Evolutionary conservation across 805 yeast genomes (phyloP).

Genomic region (Teunomyces funiuensis): DNA sequence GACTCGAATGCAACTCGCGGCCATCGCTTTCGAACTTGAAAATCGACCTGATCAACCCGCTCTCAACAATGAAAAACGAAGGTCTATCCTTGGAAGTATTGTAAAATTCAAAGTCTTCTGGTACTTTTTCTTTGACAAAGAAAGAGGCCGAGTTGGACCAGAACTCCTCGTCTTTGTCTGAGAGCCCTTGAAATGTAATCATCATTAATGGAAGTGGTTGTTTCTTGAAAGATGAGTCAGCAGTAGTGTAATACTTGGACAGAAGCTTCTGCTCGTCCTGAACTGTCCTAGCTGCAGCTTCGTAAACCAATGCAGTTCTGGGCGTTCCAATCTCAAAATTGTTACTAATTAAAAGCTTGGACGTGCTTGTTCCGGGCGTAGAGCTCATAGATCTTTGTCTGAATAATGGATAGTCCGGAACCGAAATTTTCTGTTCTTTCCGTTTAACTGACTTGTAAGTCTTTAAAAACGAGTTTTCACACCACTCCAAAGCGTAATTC

Average conservation of each 20-base stretch:
- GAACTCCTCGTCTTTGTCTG: slow-evolving; percentile 47
- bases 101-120: slow-evolving; percentile 46
- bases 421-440: slow-evolving; percentile 11
- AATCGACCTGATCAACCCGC: slow-evolving; percentile 40
- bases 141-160: slow-evolving; percentile 66
- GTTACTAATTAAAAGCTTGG: slow-evolving; percentile 14
- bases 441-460: slow-evolving; percentile 48
- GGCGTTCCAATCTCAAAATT: slow-evolving; percentile 47
- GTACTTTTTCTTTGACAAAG: slow-evolving; percentile 48
- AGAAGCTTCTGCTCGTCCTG: slow-evolving; percentile 41
- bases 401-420: slow-evolving; percentile 8
- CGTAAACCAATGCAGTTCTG: slow-evolving; percentile 50
- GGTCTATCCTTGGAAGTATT: slow-evolving; percentile 48
- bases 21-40: slow-evolving; percentile 39
- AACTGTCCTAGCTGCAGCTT: slow-evolving; percentile 50
- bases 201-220: slow-evolving; percentile 65
- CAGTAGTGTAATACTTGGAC: slow-evolving; percentile 50
- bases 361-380: slow-evolving; percentile 6
- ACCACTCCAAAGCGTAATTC: slow-evolving; percentile 92
- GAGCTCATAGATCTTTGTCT: slow-evolving; percentile 9
- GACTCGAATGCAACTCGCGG: slow-evolving; percentile 38
- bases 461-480: slow-evolving; percentile 84
- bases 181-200: slow-evolving; percentile 63
- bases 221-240: slow-evolving; percentile 33
- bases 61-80: slow-evolving; percentile 56